Percentiles rank a stretch among this genome's conserved stretches.
These are phyloP conservation scores for Saussurea involucrata DNA, from an alignment of 129 eudicot species.

Conservation along the genomic window DNA sequence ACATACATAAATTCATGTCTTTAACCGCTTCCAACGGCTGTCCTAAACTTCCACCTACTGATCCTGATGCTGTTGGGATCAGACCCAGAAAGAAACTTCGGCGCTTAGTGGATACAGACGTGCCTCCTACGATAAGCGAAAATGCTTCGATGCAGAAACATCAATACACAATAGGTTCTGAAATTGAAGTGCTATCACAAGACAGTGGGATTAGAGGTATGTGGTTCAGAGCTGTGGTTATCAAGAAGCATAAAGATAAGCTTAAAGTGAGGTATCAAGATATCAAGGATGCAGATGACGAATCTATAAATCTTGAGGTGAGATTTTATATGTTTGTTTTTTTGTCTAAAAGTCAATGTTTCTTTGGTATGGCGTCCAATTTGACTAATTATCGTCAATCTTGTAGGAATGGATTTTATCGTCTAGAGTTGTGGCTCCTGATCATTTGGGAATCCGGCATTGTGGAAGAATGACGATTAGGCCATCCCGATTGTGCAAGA, in stretches of 20 bases:
- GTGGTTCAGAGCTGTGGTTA: conserved; percentile 75
- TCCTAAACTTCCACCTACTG: conserved; percentile 9
- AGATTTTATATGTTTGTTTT: not conserved
- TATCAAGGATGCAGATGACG: conserved; percentile 72
- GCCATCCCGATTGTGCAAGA: conserved; percentile 31
- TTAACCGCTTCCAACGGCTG: not conserved
- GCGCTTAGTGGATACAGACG: conserved; percentile 25
- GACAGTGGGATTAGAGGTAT: conserved; percentile 94
- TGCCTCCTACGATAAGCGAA: conserved; percentile 9
- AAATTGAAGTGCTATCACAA: conserved; percentile 76
- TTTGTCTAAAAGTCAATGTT: not conserved
- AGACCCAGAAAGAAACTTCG: conserved; percentile 70
- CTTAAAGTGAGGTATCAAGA: conserved; percentile 73
- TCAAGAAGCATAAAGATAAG: conserved; percentile 64
- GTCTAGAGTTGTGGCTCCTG: conserved; percentile 49
- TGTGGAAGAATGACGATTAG: conserved; percentile 64
- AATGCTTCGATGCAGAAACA: not conserved
- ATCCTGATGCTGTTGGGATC: conserved; percentile 23
- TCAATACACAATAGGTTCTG: conserved; percentile 41
- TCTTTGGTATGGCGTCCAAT: not conserved
- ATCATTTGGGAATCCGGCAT: conserved; percentile 49
- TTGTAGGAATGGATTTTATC: conserved; percentile 83
- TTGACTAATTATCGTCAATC: not conserved
- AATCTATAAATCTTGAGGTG: conserved; percentile 68
- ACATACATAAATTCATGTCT: conserved; percentile 35